phyloP scores from a whole-genome alignment of 2,329 filamentous ascomycete species.

The Mycosphaerella sp. region DNA sequence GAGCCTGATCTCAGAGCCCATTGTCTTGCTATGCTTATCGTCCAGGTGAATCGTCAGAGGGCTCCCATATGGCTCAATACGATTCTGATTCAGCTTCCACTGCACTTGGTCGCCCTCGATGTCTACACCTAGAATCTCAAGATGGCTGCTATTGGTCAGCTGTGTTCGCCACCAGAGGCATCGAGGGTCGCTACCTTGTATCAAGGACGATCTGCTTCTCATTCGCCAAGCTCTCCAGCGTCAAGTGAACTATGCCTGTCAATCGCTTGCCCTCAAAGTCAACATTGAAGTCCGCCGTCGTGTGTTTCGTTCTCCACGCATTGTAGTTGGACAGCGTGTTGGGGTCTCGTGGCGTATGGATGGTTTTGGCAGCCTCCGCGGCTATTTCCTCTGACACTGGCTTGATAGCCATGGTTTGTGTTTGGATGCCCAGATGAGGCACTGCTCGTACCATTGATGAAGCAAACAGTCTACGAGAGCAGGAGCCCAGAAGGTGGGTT shows the following conservation, averaged over 20 bases:
- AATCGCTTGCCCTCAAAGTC: constrained; percentile 76
- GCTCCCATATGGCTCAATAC: constrained; percentile 66
- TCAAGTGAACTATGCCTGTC: constrained; percentile 68
- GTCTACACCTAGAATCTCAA: constrained; percentile 66
- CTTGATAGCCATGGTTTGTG: constrained; percentile 25
- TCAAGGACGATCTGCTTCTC: constrained; percentile 75
- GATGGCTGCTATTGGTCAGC: constrained; percentile 45
- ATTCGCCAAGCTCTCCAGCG: constrained; percentile 70
- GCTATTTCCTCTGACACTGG: constrained; percentile 25
- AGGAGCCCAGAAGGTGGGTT: constrained; percentile 1
- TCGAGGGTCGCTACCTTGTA: constrained; percentile 43
- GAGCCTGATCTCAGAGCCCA: constrained; percentile 29
- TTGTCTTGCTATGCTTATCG: constrained; percentile 34
- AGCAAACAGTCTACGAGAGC: constrained; percentile 1
- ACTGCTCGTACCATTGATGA: constrained; percentile 12
- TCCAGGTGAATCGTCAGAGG: constrained; percentile 58
- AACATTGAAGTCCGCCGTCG: constrained; percentile 71
- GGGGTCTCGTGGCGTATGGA: constrained; percentile 54
- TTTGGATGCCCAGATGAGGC: constrained; percentile 7
- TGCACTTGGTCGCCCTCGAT: constrained; percentile 59
- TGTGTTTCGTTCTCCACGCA: constrained; percentile 78
- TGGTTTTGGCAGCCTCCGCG: constrained; percentile 28
- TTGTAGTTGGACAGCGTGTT: constrained; percentile 91
- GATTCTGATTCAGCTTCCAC: constrained; percentile 63
- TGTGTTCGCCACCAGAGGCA: not conserved